phyloP scores from a whole-genome alignment of 441 rosid genomes.

The Corymbia citriodora region DNA sequence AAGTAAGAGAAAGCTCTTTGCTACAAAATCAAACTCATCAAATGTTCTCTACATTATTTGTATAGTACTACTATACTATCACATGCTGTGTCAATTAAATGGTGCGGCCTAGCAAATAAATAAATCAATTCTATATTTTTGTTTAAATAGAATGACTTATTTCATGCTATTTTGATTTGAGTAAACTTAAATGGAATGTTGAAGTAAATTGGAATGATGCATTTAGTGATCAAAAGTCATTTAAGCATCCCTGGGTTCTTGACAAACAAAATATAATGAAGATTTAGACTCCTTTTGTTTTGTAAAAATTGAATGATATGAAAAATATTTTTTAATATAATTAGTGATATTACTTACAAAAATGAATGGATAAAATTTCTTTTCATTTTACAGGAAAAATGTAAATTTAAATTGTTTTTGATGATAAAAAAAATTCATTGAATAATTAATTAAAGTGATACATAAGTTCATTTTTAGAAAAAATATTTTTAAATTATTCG shows the following conservation, averaged over 20 bases:
- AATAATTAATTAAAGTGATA: too few relatives aligned
- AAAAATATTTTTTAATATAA: too few relatives aligned
- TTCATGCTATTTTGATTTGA: not conserved
- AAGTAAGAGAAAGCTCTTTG: not conserved
- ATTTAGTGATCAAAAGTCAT: not conserved
- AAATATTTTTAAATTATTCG: too few relatives aligned
- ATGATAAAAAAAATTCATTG: too few relatives aligned
- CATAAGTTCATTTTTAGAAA: too few relatives aligned
- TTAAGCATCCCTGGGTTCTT: not conserved
- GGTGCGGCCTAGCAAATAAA: fast-evolving
- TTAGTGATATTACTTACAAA: too few relatives aligned
- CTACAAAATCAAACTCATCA: not conserved
- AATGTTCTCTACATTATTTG: not conserved
- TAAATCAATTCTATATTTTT: not conserved
- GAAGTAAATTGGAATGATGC: not conserved
- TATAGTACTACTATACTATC: too few relatives aligned
- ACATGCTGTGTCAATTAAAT: fast-evolving
- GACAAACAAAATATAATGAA: not conserved
- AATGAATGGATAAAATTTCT: too few relatives aligned
- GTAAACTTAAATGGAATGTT: not conserved
- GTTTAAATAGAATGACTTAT: not conserved
- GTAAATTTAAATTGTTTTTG: too few relatives aligned
- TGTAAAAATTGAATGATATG: too few relatives aligned
- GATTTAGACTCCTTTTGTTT: too few relatives aligned
- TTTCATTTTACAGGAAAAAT: too few relatives aligned